These are phyloP conservation scores for Austropuccinia psidii DNA, from an alignment of 1,284 basidiomycete genomes.

Conservation along the genomic window DNA sequence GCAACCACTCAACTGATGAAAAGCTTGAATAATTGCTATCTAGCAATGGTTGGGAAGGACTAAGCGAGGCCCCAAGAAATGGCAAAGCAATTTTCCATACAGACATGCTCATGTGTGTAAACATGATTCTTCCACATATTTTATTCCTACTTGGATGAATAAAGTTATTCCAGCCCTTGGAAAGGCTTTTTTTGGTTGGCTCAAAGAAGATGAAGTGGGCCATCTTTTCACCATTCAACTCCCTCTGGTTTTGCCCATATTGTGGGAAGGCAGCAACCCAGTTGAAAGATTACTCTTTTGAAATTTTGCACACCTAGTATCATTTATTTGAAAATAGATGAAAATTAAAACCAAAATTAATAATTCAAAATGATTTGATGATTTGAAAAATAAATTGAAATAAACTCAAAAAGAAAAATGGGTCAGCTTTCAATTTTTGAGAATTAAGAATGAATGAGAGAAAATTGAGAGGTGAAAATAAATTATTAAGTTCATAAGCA, in stretches of 20 bases:
- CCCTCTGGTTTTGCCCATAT: background rate
- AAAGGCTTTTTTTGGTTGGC: conserved; percentile 10
- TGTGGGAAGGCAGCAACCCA: background rate
- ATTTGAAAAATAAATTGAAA: too few species aligned
- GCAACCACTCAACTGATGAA: background rate
- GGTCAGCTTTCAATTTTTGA: too few species aligned
- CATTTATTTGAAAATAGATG: too few species aligned
- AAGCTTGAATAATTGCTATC: background rate
- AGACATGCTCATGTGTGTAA: background rate
- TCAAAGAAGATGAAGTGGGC: conserved; percentile 20
- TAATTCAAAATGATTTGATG: too few species aligned
- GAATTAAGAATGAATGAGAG: too few species aligned
- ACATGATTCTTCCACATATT: background rate
- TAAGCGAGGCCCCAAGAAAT: background rate
- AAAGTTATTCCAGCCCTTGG: conserved; percentile 22
- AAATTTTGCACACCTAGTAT: too few species aligned
- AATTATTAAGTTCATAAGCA: too few species aligned
- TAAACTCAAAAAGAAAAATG: too few species aligned
- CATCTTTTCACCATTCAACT: conserved; percentile 10
- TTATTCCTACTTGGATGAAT: conserved; percentile 14
- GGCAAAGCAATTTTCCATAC: conserved; percentile 1
- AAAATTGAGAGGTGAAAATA: too few species aligned
- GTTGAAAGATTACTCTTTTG: background rate
- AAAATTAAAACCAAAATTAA: too few species aligned
- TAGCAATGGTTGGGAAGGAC: conserved; percentile 8